Evolutionary conservation across 805 yeast species (phyloP), one percentile per base, ranked within the genome.

Genomic region (Nakazawaea molendinolei): DNA sequence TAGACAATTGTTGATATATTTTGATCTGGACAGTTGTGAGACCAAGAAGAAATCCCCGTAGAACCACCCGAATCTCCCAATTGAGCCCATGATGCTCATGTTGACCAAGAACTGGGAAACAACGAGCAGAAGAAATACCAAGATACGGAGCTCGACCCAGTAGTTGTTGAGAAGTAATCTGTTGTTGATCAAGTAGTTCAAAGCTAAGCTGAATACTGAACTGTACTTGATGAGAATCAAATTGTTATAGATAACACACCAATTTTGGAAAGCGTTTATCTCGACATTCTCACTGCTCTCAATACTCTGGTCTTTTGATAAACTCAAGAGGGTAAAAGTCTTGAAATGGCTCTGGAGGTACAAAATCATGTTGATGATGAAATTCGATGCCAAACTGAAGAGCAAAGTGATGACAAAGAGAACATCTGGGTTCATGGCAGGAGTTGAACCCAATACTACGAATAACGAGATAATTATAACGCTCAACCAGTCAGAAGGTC

Each of bases 1-100:
- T 46, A 84, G 63, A n/a, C 32, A 33, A 24, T 31, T 38, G 10
- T 36, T 40, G 18, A 44, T 30, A 31, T 34, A 43, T 17, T 38
- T 39, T 3, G 35, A 17, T 44, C 65, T 64, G 6, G 71, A 58
- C 38, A 63, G 65, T 17, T 63, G 63, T 15, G 67, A 59, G 14
- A 70, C 61, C 40, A 81, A 60, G 56, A 83, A 84, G 57, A 84
- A 84, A 55, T 84, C 95, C 39, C 95, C 94, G 54, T 79, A 84
- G 49, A 83, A 84, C 92, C 92, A 84, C n/a, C 94, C 92, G 56
- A 79, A 82, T 42, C 80, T 81, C 2, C 90, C 90, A 44, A 84
- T 75, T 33, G 83, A 76, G 29, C 74, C 73, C 44, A 76, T 68
- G 24, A 83, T 81, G 21, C 86, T 81, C 17, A 66, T 48, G 45